These are phyloP conservation scores for Globisporangium parvum DNA, from an alignment of 352 stramenopile species.

Conservation along the genomic window DNA sequence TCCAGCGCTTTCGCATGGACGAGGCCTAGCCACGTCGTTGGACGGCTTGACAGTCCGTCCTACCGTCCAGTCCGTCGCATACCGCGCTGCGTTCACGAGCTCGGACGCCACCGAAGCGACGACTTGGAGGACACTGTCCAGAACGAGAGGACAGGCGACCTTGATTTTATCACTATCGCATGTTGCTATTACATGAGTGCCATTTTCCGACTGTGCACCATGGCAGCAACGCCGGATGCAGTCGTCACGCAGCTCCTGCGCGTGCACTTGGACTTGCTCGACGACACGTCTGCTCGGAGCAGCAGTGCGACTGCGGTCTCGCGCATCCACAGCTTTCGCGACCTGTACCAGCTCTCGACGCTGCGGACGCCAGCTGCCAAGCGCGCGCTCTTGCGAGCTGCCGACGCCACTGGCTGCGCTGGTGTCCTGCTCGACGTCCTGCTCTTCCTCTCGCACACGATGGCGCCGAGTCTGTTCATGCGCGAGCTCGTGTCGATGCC, in stretches of 20 bases:
- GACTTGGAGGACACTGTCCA: too few species aligned
- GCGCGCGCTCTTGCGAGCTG: slow-evolving; percentile 35
- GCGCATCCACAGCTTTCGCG: slow-evolving; percentile 35
- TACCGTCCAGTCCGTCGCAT: too few species aligned
- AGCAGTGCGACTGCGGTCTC: not conserved
- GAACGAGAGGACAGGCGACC: too few species aligned
- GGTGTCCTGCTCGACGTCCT: slow-evolving; percentile 66
- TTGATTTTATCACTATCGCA: too few species aligned
- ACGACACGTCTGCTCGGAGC: slow-evolving; percentile 5
- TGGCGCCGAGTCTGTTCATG: slow-evolving; percentile 47
- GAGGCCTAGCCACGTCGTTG: slow-evolving; percentile 1
- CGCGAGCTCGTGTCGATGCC: slow-evolving; percentile 34
- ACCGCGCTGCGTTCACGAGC: too few species aligned
- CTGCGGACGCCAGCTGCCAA: slow-evolving; percentile 37
- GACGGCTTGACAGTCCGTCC: not conserved
- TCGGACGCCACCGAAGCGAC: too few species aligned
- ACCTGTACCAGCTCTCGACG: slow-evolving; percentile 38
- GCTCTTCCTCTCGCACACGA: slow-evolving; percentile 73
- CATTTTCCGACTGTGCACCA: not conserved
- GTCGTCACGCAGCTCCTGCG: slow-evolving; percentile 71
- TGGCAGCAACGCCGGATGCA: slow-evolving; percentile 25
- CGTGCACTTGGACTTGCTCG: slow-evolving; percentile 75
- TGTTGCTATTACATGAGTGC: not conserved
- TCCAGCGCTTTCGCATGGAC: slow-evolving; percentile 61
- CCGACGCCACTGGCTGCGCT: slow-evolving; percentile 42